Conservation (phyloP, 345 rosid genomes). For the Melaleuca quinquenervia region DNA sequence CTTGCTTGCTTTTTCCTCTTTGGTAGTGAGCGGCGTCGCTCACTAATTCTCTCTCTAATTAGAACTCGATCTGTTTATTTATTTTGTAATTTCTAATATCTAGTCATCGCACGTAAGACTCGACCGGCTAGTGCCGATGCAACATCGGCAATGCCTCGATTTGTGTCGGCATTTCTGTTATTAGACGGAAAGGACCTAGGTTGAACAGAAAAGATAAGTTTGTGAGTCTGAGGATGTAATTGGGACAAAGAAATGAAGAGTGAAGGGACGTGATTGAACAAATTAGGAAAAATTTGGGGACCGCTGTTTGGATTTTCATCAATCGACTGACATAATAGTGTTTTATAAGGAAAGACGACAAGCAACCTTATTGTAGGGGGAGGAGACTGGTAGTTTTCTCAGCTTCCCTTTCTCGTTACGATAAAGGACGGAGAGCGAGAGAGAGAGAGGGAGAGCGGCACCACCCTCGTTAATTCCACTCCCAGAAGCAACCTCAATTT, state of each 20-base stretch:
- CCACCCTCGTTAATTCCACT: not conserved
- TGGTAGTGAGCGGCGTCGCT: fast-evolving
- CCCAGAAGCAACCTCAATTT: not conserved
- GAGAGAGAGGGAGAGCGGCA: not conserved
- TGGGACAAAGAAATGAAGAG: not conserved
- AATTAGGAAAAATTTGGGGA: not conserved
- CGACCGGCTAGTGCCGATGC: fast-evolving
- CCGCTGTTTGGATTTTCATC: not conserved
- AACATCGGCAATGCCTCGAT: fast-evolving
- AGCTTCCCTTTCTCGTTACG: not conserved
- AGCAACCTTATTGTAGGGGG: not conserved
- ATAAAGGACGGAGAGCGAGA: not conserved
- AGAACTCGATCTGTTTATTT: too few relatives aligned
- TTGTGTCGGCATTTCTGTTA: not conserved
- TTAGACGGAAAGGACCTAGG: not conserved
- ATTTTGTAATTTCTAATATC: too few relatives aligned
- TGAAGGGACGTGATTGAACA: not conserved
- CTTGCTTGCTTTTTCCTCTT: not conserved
- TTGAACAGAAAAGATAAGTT: not conserved
- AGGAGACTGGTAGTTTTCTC: not conserved
- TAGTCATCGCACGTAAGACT: not conserved
- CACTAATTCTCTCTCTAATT: too few relatives aligned
- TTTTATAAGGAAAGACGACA: not conserved
- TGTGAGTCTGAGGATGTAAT: not conserved
- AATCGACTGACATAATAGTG: not conserved